Percentiles rank a stretch among this genome's conserved stretches.
Conservation (phyloP, 139 green algal species). For the Mesostigma viride region DNA sequence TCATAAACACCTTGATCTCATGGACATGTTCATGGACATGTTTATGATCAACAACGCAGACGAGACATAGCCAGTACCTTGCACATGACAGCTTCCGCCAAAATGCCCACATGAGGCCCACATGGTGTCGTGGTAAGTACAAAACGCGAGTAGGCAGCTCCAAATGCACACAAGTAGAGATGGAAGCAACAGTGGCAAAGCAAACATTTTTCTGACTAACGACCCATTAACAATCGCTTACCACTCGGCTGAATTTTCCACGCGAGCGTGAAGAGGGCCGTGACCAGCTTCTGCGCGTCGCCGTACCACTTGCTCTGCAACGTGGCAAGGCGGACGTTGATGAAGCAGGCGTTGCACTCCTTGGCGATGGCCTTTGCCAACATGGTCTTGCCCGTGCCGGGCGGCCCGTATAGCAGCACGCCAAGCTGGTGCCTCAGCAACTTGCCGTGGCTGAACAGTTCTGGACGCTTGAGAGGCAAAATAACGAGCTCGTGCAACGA, state of each 20-base stretch:
- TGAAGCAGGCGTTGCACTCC: slow-evolving; percentile 79
- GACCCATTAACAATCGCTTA: too few relatives aligned
- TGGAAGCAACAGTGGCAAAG: too few relatives aligned
- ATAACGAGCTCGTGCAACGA: slow-evolving; percentile 64
- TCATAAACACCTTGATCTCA: too few relatives aligned
- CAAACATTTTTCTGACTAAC: too few relatives aligned
- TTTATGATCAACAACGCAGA: too few relatives aligned
- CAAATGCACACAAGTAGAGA: too few relatives aligned
- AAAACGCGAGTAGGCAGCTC: too few relatives aligned
- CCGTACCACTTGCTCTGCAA: slow-evolving; percentile 93
- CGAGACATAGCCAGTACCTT: too few relatives aligned
- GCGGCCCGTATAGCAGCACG: slow-evolving; percentile 60
- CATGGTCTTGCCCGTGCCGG: slow-evolving; percentile 88
- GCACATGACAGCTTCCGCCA: too few relatives aligned
- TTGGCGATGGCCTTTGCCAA: slow-evolving; percentile 82
- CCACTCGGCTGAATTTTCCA: slow-evolving; percentile 84
- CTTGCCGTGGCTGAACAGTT: slow-evolving; percentile 55
- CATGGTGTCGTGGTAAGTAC: too few relatives aligned
- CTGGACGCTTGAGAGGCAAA: slow-evolving; percentile 50
- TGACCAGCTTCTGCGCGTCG: slow-evolving; percentile 77
- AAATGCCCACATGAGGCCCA: too few relatives aligned
- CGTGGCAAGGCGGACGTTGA: slow-evolving; percentile 71
- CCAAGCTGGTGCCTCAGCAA: slow-evolving; percentile 49
- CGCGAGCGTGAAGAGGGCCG: slow-evolving; percentile 72
- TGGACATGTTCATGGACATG: too few relatives aligned